Percentiles rank a stretch among this genome's conserved stretches.
Conservation (phyloP, 257 asterid genomes). For the Coffea eugenioides region DNA sequence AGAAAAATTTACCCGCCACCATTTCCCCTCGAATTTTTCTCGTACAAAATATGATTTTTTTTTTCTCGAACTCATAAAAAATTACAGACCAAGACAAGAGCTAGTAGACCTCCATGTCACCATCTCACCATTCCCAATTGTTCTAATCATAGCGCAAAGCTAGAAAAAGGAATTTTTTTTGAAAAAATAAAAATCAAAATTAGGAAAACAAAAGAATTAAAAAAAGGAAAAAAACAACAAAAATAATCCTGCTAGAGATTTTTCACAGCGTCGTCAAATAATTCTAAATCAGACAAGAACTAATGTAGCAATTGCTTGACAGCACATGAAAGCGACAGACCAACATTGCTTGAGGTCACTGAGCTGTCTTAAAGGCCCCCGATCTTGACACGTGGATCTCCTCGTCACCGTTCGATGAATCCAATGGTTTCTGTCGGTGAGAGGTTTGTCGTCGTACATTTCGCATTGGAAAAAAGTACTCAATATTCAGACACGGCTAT, state of each 20-base stretch:
- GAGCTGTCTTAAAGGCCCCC: background rate
- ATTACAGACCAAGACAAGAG: background rate
- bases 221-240: background rate
- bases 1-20: background rate
- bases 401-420: background rate
- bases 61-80: background rate
- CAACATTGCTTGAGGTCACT: background rate
- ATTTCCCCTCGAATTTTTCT: background rate
- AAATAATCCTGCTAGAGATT: background rate
- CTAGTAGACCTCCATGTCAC: background rate
- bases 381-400: background rate
- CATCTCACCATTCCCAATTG: background rate
- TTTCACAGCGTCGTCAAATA: background rate
- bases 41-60: background rate
- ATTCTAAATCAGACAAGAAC: slow-evolving; percentile 6
- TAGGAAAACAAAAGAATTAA: fast-evolving
- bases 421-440: slow-evolving; percentile 13
- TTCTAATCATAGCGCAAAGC: background rate
- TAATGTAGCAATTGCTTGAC: background rate
- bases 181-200: background rate
- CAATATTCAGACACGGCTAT: slow-evolving; percentile 1
- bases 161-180: background rate
- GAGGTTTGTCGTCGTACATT: background rate
- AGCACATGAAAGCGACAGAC: slow-evolving; percentile 19
- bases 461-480: background rate